These are phyloP conservation scores for Spinellus fusiger DNA, from an alignment of 192 early-diverging fungal genomes.

Conservation along the genomic window DNA sequence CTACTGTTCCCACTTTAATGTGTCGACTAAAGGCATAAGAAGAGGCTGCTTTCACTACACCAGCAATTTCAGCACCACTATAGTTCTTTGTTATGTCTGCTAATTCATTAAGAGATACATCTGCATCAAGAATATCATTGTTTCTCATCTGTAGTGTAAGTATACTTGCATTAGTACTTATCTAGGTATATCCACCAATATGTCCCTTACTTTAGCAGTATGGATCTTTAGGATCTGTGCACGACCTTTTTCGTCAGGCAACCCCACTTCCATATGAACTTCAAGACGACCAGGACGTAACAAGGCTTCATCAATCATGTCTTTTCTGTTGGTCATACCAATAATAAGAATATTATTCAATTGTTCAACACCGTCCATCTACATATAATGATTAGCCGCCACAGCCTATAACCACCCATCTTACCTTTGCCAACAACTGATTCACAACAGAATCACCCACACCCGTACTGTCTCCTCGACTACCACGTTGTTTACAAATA, in stretches of 20 bases:
- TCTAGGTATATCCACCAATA: too few relatives aligned
- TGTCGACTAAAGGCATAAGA: slow-evolving; percentile 97
- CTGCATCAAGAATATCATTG: slow-evolving; percentile 70
- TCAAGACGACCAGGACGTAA: slow-evolving; percentile 93
- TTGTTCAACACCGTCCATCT: slow-evolving; percentile 98
- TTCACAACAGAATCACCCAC: slow-evolving; percentile 97
- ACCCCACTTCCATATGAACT: slow-evolving; percentile 93
- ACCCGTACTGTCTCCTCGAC: slow-evolving; percentile 86
- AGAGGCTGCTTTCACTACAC: slow-evolving; percentile 85
- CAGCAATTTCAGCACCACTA: slow-evolving; percentile 94
- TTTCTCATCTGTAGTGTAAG: slow-evolving; percentile 56
- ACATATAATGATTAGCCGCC: neutral
- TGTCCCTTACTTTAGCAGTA: slow-evolving; percentile 74
- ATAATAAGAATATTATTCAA: slow-evolving; percentile 97
- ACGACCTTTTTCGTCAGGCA: slow-evolving; percentile 90
- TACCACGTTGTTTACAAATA: slow-evolving; percentile 96
- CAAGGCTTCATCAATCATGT: slow-evolving; percentile 98
- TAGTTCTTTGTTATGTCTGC: slow-evolving; percentile 92
- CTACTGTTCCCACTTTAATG: slow-evolving; percentile 83
- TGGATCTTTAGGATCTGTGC: slow-evolving; percentile 95
- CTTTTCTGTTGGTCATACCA: slow-evolving; percentile 97
- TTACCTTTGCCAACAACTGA: slow-evolving; percentile 87
- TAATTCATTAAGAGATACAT: slow-evolving; percentile 82
- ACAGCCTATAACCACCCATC: neutral
- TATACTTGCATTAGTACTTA: neutral